phyloP scores from a whole-genome alignment of 768 basidiomycete species.

The Coprinopsis sp. region DNA sequence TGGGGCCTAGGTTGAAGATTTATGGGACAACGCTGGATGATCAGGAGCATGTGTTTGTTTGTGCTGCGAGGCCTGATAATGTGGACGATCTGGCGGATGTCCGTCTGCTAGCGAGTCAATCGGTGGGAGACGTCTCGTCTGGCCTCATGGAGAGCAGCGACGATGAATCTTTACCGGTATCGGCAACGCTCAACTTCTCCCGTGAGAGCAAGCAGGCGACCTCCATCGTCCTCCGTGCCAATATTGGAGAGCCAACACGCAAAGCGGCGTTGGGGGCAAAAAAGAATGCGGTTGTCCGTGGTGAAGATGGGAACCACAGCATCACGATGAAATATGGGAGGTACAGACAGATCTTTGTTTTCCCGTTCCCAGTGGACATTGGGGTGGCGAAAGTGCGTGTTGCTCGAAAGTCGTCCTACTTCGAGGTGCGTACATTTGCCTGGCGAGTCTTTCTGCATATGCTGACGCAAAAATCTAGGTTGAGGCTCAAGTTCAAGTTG shows the following conservation, averaged over 20 bases:
- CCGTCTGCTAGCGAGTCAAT: neutral
- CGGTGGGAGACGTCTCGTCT: too few relatives aligned
- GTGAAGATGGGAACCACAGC: neutral
- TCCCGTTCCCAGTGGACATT: conserved; percentile 1
- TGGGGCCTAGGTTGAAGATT: conserved; percentile 23
- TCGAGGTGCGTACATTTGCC: conserved; percentile 32
- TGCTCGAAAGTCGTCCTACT: conserved; percentile 51
- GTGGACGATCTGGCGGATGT: neutral
- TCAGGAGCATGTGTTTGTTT: conserved; percentile 23
- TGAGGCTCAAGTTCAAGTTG: neutral
- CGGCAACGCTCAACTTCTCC: too few relatives aligned
- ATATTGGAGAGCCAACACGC: neutral
- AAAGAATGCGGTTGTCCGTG: neutral
- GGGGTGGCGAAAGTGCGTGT: conserved; percentile 26
- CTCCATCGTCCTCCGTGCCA: neutral
- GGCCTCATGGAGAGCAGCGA: too few relatives aligned
- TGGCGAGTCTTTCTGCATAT: neutral
- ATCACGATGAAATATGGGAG: neutral
- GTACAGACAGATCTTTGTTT: neutral
- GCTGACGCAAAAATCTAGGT: too few relatives aligned
- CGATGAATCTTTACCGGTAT: too few relatives aligned
- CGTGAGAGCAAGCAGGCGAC: neutral
- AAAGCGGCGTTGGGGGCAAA: neutral
- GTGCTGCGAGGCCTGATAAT: conserved; percentile 20
- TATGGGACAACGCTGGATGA: conserved; percentile 25